These are phyloP conservation scores for Candida sithepensis DNA, from an alignment of 805 yeast species.

Conservation along the genomic window DNA sequence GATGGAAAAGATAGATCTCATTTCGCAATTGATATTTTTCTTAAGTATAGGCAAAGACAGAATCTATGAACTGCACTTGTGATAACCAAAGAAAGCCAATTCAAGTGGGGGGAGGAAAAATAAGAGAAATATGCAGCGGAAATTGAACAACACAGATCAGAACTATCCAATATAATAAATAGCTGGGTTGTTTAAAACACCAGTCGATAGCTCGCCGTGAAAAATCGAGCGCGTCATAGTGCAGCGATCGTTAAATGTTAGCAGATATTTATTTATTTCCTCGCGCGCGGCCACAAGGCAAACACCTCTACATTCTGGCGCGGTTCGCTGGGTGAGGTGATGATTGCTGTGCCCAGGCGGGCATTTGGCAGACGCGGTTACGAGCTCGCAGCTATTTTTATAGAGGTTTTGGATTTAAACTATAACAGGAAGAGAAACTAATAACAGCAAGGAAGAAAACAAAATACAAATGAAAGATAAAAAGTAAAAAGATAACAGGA, in stretches of 20 bases:
- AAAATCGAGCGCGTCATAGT: neutral
- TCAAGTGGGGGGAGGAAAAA: too few relatives aligned
- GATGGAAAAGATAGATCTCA: constrained; percentile 7
- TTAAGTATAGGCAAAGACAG: too few relatives aligned
- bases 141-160: neutral
- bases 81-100: neutral
- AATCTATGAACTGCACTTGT: too few relatives aligned
- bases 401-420: neutral
- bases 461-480: neutral
- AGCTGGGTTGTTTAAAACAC: too few relatives aligned
- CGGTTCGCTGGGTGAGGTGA: too few relatives aligned
- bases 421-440: neutral
- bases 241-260: neutral
- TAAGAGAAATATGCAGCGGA: too few relatives aligned
- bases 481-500: neutral
- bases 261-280: too few relatives aligned
- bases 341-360: neutral
- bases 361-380: neutral
- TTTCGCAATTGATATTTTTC: neutral
- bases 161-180: too few relatives aligned
- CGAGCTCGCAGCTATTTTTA: neutral
- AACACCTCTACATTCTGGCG: neutral
- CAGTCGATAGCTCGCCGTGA: neutral
- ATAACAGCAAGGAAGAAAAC: neutral
- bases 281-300: neutral